Base-by-base conservation (phyloP, 768 basidiomycete genomes). In the Panaeolus cyanescens region DNA sequence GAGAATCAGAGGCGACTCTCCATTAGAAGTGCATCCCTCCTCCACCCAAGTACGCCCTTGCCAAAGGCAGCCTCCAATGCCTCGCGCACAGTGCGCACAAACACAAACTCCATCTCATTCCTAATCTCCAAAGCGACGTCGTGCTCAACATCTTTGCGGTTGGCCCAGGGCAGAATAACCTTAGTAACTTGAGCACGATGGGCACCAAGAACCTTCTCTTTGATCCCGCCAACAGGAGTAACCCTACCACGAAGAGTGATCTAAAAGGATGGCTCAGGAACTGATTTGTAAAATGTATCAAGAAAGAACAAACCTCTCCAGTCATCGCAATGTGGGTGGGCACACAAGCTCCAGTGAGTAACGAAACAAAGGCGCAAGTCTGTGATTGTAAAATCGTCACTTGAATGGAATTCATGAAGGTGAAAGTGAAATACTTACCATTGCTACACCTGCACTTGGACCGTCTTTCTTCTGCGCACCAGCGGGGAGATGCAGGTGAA, bases 381-480 rank as follows among this genome's bases (percentile, higher is more conserved):
- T 92, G 42, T n/a, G 30, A 19, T n/a, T 10, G 2, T 20, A 32
- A 33, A 22, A 13, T 28, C n/a, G 10, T 22, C 28, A 10, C 8
- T 22, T 53, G 58, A 2, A 13, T 3, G 6, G 12, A 8, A 5
- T 31, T 30, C 19, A 22, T 42, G 34, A 34, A n/a, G 10, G 31
- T 15, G 13, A 5, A 7, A 32, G 7, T n/a, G n/a, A n/a, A n/a
- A 45, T 50, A 69, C 79, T 60, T 62, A 93, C 91, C 86, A 96
- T 94, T 0, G 92, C 92, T 22, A 96, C 81, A 2, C 95, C 95
- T 0, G 94, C 95, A 68, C 91, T 93, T 0, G 95, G 94, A 0
- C 95, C 95, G 68, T 96, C 95, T 77, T 96, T 97, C 83, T 89
- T 93, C 73, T 95, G 91, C 2, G 93, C 91, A 0, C 95, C 96